These are phyloP conservation scores for Thielaviopsis populi DNA, from an alignment of 2,329 filamentous ascomycete genomes.

Conservation along the genomic window DNA sequence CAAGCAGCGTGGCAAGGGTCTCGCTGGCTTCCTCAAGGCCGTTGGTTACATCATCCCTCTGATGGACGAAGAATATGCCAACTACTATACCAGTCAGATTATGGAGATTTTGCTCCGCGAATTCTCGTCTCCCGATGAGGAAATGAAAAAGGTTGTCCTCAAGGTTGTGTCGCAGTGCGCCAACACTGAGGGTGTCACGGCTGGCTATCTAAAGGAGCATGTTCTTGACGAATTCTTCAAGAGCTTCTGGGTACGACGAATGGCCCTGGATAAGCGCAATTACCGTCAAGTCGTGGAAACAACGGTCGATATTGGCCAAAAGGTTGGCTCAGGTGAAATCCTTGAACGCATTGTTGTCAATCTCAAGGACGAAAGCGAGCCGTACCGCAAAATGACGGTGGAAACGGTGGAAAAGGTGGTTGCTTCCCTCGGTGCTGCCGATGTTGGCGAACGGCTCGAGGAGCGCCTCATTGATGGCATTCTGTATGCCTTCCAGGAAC, in stretches of 20 bases:
- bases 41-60: conserved; percentile 96
- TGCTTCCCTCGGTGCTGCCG: conserved; percentile 79
- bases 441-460: conserved; percentile 83
- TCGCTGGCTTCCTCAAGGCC: conserved; percentile 91
- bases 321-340: conserved; percentile 94
- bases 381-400: conserved; percentile 97
- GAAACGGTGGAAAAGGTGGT: conserved; percentile 96
- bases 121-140: conserved; percentile 92
- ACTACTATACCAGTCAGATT: conserved; percentile 96
- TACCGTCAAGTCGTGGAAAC: conserved; percentile 97
- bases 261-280: conserved; percentile 95
- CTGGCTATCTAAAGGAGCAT: conserved; percentile 86
- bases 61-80: conserved; percentile 99
- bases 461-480: conserved; percentile 92
- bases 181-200: conserved; percentile 85
- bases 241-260: conserved; percentile 92
- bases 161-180: conserved; percentile 96
- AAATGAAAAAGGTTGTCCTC: conserved; percentile 99
- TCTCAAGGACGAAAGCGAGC: conserved; percentile 93
- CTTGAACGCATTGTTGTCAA: conserved; percentile 86
- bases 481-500: conserved; percentile 91
- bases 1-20: conserved; percentile 89
- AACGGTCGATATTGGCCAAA: conserved; percentile 90
- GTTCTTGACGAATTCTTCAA: conserved; percentile 96
- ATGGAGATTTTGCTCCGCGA: conserved; percentile 97